Evolutionary conservation across 306 rosid species (phyloP), one percentile per base, ranked within the genome.

Genomic region (Abrus precatorius): DNA sequence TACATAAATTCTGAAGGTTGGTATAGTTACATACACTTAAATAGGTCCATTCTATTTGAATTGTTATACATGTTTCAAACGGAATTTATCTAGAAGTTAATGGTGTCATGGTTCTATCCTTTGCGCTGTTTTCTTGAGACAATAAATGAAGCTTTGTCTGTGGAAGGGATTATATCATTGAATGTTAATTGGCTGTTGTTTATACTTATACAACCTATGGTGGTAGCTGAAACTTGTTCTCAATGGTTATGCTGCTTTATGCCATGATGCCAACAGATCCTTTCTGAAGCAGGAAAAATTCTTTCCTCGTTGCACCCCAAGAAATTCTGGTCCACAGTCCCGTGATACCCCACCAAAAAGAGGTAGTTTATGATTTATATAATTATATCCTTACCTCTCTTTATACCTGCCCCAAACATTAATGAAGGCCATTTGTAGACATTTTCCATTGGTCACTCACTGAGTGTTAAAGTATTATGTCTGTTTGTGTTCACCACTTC

Each of bases 271-370:
- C 69, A 80, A 70, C 91, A 95, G 99, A 77, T 87, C 91, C 84
- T 76, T 80, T 74, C 78, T 81, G 80, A 89, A 88, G 77, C 97
- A 85, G 76, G 95, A 90, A 65, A 95, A 84, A 69, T 82, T 86
- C 82, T 86, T 84, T 69, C 90, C 93, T 67, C 97, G 97, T 32
- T 95, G 97, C 80, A 82, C 88, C 36, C 91, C 94, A 1, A 79
- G 95, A 68, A 87, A 80, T 72, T 89, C 93, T 56, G 97, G 97
- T 69, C 97, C 93, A 49, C 99, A 95, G 43, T 95, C 99, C 38
- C 99, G 97, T 69, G 99, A 95, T 74, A 89, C 90, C 32, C 99
- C 97, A 33, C 99, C 97, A 14, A 95, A 87, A 93, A 85, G 99
- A 91, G 99, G 97, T 95, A 82, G 56, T 73, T 41, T 29, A 29